phyloP scores from a whole-genome alignment of 2,329 filamentous ascomycete species.

The Zopfia rhizophila region DNA sequence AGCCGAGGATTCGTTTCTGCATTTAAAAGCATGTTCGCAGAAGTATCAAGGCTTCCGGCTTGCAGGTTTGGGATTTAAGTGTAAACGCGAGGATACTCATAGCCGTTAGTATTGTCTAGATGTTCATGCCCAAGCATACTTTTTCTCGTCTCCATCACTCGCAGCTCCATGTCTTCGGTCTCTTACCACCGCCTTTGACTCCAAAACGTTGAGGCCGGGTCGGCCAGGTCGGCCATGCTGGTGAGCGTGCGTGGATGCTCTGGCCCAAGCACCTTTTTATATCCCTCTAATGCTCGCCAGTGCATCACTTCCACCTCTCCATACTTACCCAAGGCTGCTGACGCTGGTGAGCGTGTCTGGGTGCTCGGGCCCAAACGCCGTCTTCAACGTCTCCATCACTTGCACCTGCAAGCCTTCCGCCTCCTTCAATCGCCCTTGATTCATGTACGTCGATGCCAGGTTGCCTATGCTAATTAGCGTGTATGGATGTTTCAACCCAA shows the following conservation, averaged over 20 bases:
- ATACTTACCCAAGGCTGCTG: conserved; percentile 23
- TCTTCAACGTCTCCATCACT: background rate
- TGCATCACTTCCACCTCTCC: conserved; percentile 11
- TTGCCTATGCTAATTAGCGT: conserved; percentile 10
- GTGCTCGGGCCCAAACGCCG: conserved; percentile 3
- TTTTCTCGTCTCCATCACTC: no score
- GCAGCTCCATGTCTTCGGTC: background rate
- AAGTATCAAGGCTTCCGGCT: conserved; percentile 12
- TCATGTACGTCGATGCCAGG: conserved; percentile 7
- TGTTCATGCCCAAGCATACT: no score
- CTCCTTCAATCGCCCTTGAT: no score
- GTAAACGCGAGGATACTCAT: conserved; percentile 17
- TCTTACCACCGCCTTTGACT: conserved; percentile 1
- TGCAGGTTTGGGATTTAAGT: conserved; percentile 8
- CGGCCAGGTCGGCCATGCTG: conserved; percentile 1
- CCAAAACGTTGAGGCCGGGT: no score
- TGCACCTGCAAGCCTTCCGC: no score
- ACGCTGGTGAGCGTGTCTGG: conserved; percentile 5
- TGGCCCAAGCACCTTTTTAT: conserved; percentile 7
- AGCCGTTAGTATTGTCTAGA: no score
- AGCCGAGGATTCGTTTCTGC: conserved; percentile 15
- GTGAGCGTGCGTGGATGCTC: conserved; percentile 4
- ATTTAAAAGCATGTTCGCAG: conserved; percentile 19
- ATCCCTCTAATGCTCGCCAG: background rate
- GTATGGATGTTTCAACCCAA: conserved; percentile 9